These are phyloP conservation scores for Pistacia vera DNA, from an alignment of 345 rosid genomes.

Conservation along the genomic window DNA sequence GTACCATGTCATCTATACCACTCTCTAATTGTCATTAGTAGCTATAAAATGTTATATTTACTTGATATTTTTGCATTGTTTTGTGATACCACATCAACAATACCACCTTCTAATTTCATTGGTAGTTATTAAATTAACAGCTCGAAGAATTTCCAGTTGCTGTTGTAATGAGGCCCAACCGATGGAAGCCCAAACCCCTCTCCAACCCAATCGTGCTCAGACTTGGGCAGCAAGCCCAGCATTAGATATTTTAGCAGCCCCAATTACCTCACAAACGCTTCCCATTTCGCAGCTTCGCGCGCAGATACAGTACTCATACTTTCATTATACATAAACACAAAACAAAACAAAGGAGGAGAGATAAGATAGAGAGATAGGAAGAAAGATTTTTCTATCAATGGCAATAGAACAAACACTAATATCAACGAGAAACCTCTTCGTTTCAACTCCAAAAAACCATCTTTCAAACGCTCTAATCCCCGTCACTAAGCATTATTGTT, in stretches of 20 bases:
- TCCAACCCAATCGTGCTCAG: no score
- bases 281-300: not conserved
- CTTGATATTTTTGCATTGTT: no score
- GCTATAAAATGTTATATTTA: no score
- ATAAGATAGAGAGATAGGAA: not conserved
- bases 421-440: slow-evolving; percentile 15
- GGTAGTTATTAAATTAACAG: no score
- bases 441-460: slow-evolving; percentile 18
- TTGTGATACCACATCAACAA: not conserved
- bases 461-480: slow-evolving; percentile 11
- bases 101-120: no score
- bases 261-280: not conserved
- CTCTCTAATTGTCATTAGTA: no score
- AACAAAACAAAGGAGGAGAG: not conserved
- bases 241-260: not conserved
- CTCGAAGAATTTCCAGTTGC: no score
- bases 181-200: no score
- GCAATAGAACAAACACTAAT: slow-evolving; percentile 27
- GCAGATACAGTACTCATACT: not conserved
- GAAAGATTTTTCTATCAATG: slow-evolving; percentile 20
- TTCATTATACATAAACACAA: not conserved
- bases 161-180: no score
- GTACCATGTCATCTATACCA: no score
- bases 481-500: not conserved
- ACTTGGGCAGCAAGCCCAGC: not conserved